phyloP scores from a whole-genome alignment of 805 yeast genomes.

The Geotrichum ghanense region DNA sequence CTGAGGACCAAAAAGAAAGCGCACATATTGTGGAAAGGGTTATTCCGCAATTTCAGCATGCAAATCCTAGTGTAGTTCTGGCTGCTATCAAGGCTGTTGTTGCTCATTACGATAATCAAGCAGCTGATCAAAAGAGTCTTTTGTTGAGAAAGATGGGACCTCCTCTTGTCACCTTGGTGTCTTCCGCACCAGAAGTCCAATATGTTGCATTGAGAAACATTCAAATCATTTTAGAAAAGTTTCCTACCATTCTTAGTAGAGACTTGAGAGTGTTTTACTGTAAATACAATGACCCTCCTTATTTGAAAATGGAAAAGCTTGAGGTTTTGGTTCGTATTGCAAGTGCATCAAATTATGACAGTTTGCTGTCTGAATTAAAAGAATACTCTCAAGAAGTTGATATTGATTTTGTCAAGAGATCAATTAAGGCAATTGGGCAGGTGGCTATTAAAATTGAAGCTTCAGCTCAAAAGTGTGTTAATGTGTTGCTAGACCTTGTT shows the following conservation, averaged over 20 bases:
- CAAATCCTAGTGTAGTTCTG: slow-evolving; percentile 88
- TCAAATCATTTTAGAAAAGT: slow-evolving; percentile 77
- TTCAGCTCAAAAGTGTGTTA: slow-evolving; percentile 57
- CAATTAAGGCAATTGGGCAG: slow-evolving; percentile 85
- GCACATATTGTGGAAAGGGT: slow-evolving; percentile 80
- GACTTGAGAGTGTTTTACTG: slow-evolving; percentile 86
- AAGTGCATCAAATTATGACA: slow-evolving; percentile 44
- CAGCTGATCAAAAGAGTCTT: slow-evolving; percentile 29
- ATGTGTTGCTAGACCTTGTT: slow-evolving; percentile 54
- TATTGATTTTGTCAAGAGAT: slow-evolving; percentile 77
- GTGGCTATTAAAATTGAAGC: slow-evolving; percentile 64
- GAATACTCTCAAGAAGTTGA: slow-evolving; percentile 88
- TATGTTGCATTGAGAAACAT: slow-evolving; percentile 88
- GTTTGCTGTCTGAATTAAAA: slow-evolving; percentile 64
- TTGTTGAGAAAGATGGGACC: slow-evolving; percentile 65
- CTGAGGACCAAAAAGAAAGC: slow-evolving; percentile 53
- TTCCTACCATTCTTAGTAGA: slow-evolving; percentile 64
- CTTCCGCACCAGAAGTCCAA: slow-evolving; percentile 89
- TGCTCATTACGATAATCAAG: slow-evolving; percentile 37
- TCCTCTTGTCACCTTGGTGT: slow-evolving; percentile 77
- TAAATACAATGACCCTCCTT: slow-evolving; percentile 84
- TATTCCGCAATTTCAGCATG: slow-evolving; percentile 92
- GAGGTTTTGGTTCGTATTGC: slow-evolving; percentile 80
- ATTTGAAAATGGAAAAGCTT: slow-evolving; percentile 85
- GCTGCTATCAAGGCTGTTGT: slow-evolving; percentile 73